Evolutionary conservation across 371 early-diverging fungal species (phyloP).

Genomic region (Mortierella sp.): DNA sequence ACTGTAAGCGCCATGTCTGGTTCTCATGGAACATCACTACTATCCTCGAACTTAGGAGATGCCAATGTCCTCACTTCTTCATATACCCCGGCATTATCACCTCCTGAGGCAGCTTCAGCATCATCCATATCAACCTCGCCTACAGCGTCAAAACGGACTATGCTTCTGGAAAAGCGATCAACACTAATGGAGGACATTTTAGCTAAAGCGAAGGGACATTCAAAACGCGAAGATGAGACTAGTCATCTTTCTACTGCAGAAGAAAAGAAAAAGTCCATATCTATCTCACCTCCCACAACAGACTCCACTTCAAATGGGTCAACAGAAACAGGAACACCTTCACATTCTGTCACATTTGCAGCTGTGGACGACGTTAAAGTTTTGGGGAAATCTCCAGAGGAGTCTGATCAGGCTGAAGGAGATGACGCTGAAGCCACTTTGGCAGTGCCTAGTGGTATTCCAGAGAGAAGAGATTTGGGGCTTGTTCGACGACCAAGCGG

Average conservation of each 20-base stretch:
- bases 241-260: background rate
- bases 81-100: conserved; percentile 33
- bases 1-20: background rate
- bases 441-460: too few species aligned
- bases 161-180: conserved; percentile 39
- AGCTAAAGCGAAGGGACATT: conserved; percentile 32
- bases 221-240: conserved; percentile 18
- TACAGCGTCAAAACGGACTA: conserved; percentile 17
- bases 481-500: conserved; percentile 38
- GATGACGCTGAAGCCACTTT: background rate
- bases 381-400: conserved; percentile 10
- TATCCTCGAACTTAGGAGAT: conserved; percentile 15
- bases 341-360: conserved; percentile 32
- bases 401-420: conserved; percentile 4
- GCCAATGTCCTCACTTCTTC: conserved; percentile 48
- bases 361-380: conserved; percentile 25
- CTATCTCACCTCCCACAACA: background rate
- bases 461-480: conserved; percentile 16
- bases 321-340: background rate
- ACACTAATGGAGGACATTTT: conserved; percentile 32
- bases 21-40: conserved; percentile 23
- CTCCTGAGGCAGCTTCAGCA: conserved; percentile 16
- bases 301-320: background rate
- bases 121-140: conserved; percentile 25
- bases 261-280: conserved; percentile 24